Conservation (phyloP, 2,329 filamentous ascomycete genomes). For the Macrophomina phaseolina region DNA sequence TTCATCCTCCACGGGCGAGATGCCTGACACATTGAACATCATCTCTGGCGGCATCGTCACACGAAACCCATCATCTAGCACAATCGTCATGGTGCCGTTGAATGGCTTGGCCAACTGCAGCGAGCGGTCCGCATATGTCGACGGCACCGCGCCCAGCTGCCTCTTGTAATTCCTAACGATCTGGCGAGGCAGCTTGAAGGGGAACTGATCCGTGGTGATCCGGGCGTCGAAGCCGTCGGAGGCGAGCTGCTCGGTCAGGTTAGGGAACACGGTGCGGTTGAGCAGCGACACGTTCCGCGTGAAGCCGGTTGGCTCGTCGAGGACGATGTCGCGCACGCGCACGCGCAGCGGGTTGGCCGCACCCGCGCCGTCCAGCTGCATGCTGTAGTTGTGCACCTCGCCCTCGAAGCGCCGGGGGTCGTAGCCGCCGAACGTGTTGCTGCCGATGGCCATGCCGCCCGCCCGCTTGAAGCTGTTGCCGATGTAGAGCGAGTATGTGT, state of each 20-base stretch:
- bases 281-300: conserved; percentile 44
- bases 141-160: conserved; percentile 37
- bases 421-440: conserved; percentile 52
- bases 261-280: conserved; percentile 38
- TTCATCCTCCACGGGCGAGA: conserved; percentile 42
- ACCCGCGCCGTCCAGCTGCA: conserved; percentile 33
- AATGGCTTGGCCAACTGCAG: conserved; percentile 45
- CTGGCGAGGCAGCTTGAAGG: conserved; percentile 47
- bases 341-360: conserved; percentile 46
- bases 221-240: conserved; percentile 44
- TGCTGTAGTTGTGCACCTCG: conserved; percentile 40
- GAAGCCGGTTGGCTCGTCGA: conserved; percentile 37
- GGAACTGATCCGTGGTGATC: conserved; percentile 51
- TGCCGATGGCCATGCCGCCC: conserved; percentile 49
- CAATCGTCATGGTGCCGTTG: conserved; percentile 48
- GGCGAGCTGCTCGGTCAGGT: conserved; percentile 38
- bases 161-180: conserved; percentile 50
- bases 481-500: conserved; percentile 52
- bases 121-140: conserved; percentile 43
- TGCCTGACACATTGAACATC: conserved; percentile 44
- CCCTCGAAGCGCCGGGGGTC: conserved; percentile 50
- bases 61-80: conserved; percentile 47
- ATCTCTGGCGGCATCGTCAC: conserved; percentile 48
- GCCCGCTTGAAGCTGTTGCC: conserved; percentile 50
- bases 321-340: conserved; percentile 47